These are phyloP conservation scores for Coprinellus micaceus DNA, from an alignment of 768 basidiomycete species.

Conservation along the genomic window DNA sequence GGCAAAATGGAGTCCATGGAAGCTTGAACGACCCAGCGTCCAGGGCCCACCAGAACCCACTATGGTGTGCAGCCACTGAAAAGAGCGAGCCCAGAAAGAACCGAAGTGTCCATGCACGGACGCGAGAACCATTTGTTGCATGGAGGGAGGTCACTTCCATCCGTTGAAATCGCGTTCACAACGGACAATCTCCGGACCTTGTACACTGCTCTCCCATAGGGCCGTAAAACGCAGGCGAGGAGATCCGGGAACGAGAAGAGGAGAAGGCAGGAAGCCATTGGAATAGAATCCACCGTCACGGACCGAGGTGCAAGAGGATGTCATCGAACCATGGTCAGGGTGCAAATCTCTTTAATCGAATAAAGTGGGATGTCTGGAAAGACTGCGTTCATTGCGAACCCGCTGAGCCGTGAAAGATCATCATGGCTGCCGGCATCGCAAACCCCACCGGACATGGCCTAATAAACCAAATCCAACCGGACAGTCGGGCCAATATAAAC, in stretches of 20 bases:
- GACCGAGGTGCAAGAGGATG: too few species aligned
- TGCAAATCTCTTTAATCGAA: too few species aligned
- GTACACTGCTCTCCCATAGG: background rate
- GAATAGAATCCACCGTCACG: too few species aligned
- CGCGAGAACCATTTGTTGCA: background rate
- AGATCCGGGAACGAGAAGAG: background rate
- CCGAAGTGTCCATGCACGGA: too few species aligned
- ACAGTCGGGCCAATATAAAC: constrained; percentile 8
- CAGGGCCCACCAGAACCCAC: background rate
- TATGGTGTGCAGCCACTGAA: background rate
- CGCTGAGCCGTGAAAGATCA: background rate
- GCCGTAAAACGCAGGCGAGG: too few species aligned
- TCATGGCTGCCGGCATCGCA: background rate
- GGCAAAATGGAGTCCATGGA: background rate
- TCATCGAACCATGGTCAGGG: too few species aligned
- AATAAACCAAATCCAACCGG: background rate
- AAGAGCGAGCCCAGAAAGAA: too few species aligned
- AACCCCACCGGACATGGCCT: background rate
- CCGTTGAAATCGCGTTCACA: background rate
- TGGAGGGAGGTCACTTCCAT: background rate
- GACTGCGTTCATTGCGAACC: too few species aligned
- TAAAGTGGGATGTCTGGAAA: too few species aligned
- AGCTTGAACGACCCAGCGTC: background rate
- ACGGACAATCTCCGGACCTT: constrained; percentile 1
- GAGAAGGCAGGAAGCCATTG: background rate